Conservation (phyloP, 441 rosid species). For the Adansonia gregorii region DNA sequence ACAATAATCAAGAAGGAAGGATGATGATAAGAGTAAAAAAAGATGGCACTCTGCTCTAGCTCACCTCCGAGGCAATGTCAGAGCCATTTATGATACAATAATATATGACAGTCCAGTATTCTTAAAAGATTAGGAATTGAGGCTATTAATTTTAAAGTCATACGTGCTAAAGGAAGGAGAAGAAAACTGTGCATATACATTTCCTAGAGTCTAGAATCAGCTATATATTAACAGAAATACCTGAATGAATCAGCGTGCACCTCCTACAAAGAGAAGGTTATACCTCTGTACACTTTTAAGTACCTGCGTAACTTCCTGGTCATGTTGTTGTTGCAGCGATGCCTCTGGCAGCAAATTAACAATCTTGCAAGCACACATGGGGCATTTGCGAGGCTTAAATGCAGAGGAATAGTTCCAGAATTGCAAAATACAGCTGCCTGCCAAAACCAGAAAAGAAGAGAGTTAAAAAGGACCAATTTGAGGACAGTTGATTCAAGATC, state of each 20-base stretch:
- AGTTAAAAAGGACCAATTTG: neutral
- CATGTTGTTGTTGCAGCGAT: conserved; percentile 46
- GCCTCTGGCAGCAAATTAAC: conserved; percentile 59
- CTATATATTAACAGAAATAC: conserved; percentile 34
- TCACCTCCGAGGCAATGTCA: neutral
- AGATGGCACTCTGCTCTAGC: neutral
- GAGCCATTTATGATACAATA: neutral
- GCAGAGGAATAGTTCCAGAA: conserved; percentile 80
- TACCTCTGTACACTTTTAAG: conserved; percentile 60
- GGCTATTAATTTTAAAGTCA: neutral
- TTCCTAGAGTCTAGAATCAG: too few relatives aligned
- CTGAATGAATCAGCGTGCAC: conserved; percentile 61
- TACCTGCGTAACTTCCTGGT: conserved; percentile 55
- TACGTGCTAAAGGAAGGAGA: neutral
- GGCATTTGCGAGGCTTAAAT: conserved; percentile 81
- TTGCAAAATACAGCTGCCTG: conserved; percentile 79
- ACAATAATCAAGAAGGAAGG: conserved; percentile 1
- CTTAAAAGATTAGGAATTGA: neutral
- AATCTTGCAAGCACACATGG: conserved; percentile 71
- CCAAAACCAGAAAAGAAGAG: conserved; percentile 20
- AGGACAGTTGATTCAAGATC: neutral
- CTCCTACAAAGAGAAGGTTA: conserved; percentile 74
- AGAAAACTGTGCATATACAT: neutral
- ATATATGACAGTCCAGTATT: neutral
- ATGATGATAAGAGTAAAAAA: neutral